These are phyloP conservation scores for Tuber calosporum DNA, from an alignment of 495 filamentous ascomycete genomes.

Conservation along the genomic window DNA sequence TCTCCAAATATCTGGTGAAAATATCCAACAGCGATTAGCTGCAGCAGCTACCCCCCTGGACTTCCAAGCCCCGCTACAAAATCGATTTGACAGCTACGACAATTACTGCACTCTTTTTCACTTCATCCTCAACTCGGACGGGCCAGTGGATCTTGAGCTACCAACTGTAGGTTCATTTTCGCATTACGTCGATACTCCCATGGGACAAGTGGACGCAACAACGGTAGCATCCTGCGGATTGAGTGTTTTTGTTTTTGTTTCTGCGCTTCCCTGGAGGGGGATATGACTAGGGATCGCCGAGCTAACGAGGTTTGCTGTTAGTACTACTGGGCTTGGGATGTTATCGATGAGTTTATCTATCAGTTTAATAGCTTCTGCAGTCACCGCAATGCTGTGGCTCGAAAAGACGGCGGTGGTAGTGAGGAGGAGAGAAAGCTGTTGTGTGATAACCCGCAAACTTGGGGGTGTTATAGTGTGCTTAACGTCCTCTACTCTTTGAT, in stretches of 20 bases:
- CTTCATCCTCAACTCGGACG: slow-evolving; percentile 97
- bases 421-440: slow-evolving; percentile 85
- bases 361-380: slow-evolving; percentile 99
- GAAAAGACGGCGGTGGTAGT: slow-evolving; percentile 64
- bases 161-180: slow-evolving; percentile 67
- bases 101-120: slow-evolving; percentile 98
- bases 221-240: slow-evolving; percentile 1
- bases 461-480: slow-evolving; percentile 98
- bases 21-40: slow-evolving; percentile 82
- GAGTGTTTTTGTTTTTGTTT: not conserved
- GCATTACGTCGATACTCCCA: slow-evolving; percentile 9
- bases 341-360: slow-evolving; percentile 99
- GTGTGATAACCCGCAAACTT: slow-evolving; percentile 93
- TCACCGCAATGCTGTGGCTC: slow-evolving; percentile 83
- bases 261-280: not conserved
- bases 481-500: slow-evolving; percentile 99
- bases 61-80: slow-evolving; percentile 85
- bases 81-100: slow-evolving; percentile 97
- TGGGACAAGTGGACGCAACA: not conserved
- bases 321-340: slow-evolving; percentile 99
- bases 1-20: slow-evolving; percentile 48
- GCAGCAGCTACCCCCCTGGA: slow-evolving; percentile 91
- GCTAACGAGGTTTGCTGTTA: slow-evolving; percentile 46
- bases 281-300: not conserved
- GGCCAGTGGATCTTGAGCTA: slow-evolving; percentile 90